Base-by-base conservation (phyloP, 352 stramenopile species). In the Pythium scleroteichum region DNA sequence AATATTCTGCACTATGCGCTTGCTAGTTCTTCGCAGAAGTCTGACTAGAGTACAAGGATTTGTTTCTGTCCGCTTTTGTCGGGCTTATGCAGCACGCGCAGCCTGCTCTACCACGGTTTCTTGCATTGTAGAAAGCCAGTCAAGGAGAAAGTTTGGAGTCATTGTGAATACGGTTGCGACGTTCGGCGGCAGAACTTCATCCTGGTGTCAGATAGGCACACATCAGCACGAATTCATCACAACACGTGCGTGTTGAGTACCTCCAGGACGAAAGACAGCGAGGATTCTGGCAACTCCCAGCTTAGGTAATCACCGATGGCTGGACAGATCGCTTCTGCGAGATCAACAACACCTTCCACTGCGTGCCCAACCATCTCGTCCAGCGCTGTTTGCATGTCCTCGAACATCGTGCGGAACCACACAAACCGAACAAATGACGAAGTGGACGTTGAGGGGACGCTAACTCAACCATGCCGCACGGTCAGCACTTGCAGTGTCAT, bases 291-390 rank as follows among this genome's bases (percentile, higher is more conserved):
- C 1, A 53, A 1, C 7, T 62, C 54, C 54, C 54, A 62, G 33
- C 54, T 62, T 6, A 62, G 29, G 20, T 48, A 62, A 20, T 45
- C 42, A 7, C 12, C 46, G n/a, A 62, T 29, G 29, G 54, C 45
- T 2, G 54, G 54, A 20, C 54, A 62, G 13, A 62, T 32, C 20
- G 29, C 50, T 23, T 62, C 54, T 14, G 54, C 54, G 16, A 62
- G 3, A 20, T 62, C 54, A n/a, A 62, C 44, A 23, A 47, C 20
- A 4, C 44, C 32, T 24, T 53, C 54, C 2, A 62, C 29, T 10
- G 54, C 54, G 1, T 54, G 44, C 27, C 54, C 54, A 7, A 32
- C 38, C 6, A 62, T 23, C 32, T 53, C 27, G 20, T 62, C 42
- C n/a, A 53, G 13, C 12, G 44, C 20, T 1, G 42, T 22, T 32